phyloP scores from a whole-genome alignment of 2,329 filamentous ascomycete species.

The Hyphodiscus sp. region DNA sequence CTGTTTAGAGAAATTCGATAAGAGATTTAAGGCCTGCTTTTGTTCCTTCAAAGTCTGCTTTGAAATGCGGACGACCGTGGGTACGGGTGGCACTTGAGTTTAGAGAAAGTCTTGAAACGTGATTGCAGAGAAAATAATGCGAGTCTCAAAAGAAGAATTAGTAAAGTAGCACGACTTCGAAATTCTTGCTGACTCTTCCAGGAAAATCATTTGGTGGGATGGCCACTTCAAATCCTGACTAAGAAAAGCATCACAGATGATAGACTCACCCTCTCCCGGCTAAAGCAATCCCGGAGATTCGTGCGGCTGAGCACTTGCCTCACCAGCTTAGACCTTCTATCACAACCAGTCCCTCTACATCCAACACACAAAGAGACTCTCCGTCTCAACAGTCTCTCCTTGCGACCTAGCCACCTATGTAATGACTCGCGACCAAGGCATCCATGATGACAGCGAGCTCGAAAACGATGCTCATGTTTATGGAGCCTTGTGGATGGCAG shows the following conservation, averaged over 20 bases:
- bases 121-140: too few relatives aligned
- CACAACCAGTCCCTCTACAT: neutral
- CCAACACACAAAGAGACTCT: too few relatives aligned
- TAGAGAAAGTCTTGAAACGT: neutral
- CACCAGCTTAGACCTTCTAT: too few relatives aligned
- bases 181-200: too few relatives aligned
- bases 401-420: slow-evolving; percentile 29
- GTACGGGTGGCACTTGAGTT: neutral
- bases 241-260: neutral
- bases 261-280: neutral
- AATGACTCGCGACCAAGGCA: slow-evolving; percentile 42
- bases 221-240: neutral
- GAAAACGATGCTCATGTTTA: slow-evolving; percentile 34
- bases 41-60: neutral
- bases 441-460: slow-evolving; percentile 18
- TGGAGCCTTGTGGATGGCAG: slow-evolving; percentile 54
- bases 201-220: too few relatives aligned
- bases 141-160: too few relatives aligned
- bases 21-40: neutral
- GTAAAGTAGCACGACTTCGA: too few relatives aligned
- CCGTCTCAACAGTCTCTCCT: too few relatives aligned
- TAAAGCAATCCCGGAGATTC: too few relatives aligned
- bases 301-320: neutral
- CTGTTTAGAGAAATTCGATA: neutral
- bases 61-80: neutral